Evolutionary conservation across 192 early-diverging fungal genomes (phyloP).

Genomic region (Coemansia sp.): DNA sequence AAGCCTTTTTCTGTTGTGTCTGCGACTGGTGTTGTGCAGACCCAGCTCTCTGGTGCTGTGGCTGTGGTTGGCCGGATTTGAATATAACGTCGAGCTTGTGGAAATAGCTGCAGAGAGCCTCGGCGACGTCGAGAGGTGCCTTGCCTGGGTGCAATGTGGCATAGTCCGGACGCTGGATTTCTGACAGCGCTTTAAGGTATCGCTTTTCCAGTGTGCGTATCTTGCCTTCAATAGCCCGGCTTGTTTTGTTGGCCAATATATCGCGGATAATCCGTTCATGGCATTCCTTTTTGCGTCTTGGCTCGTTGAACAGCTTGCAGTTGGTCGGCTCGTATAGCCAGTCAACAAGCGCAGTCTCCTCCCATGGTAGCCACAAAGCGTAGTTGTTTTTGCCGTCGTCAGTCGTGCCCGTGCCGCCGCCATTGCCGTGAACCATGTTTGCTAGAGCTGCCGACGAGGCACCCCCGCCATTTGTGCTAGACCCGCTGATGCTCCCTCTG

Average conservation of each 20-base stretch:
- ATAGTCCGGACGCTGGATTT: slow-evolving; percentile 30
- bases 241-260: slow-evolving; percentile 41
- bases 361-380: slow-evolving; percentile 47
- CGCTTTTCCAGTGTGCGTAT: slow-evolving; percentile 48
- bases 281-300: slow-evolving; percentile 49
- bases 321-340: slow-evolving; percentile 47
- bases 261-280: slow-evolving; percentile 48
- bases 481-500: not conserved
- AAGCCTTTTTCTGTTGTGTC: not conserved
- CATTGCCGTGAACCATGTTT: not conserved
- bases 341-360: slow-evolving; percentile 36
- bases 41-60: not conserved
- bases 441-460: not conserved
- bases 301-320: slow-evolving; percentile 45
- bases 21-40: not conserved
- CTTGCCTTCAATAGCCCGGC: slow-evolving; percentile 49
- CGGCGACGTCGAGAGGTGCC: slow-evolving; percentile 36
- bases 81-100: slow-evolving; percentile 41
- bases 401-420: not conserved
- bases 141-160: slow-evolving; percentile 27
- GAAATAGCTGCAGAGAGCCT: slow-evolving; percentile 35
- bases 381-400: slow-evolving; percentile 28
- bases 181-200: slow-evolving; percentile 26
- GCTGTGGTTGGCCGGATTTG: slow-evolving; percentile 17
- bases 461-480: slow-evolving; percentile 17